Conservation (phyloP, 2,329 filamentous ascomycete species). For the Fusarium buharicum region DNA sequence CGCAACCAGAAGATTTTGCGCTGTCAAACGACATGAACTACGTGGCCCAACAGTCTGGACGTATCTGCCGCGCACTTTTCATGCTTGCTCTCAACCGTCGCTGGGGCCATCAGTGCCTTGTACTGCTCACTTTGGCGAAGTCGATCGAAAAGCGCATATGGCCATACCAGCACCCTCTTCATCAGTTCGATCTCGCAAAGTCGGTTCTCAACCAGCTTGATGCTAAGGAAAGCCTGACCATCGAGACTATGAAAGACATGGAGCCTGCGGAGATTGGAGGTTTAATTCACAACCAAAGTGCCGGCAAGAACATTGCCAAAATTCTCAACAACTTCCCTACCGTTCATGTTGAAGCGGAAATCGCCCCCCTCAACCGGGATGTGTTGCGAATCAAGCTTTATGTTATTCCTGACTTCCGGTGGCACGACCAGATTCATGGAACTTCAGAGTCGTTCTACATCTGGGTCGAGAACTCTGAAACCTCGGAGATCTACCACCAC, state of each 20-base stretch:
- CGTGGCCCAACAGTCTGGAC: slow-evolving; percentile 92
- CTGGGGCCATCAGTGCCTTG: slow-evolving; percentile 95
- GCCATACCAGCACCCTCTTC: slow-evolving; percentile 93
- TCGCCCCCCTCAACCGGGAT: slow-evolving; percentile 93
- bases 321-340: slow-evolving; percentile 93
- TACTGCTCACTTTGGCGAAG: slow-evolving; percentile 91
- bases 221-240: slow-evolving; percentile 77
- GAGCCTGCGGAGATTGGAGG: slow-evolving; percentile 88
- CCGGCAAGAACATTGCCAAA: slow-evolving; percentile 83
- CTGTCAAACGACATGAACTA: slow-evolving; percentile 92
- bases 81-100: slow-evolving; percentile 96
- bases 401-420: slow-evolving; percentile 88
- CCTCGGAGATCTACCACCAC: slow-evolving; percentile 96
- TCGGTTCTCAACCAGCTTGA: slow-evolving; percentile 87
- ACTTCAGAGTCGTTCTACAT: slow-evolving; percentile 97
- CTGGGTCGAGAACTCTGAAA: slow-evolving; percentile 99
- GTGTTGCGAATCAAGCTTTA: slow-evolving; percentile 90
- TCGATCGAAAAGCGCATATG: slow-evolving; percentile 97
- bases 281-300: slow-evolving; percentile 88
- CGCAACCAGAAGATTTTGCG: slow-evolving; percentile 91
- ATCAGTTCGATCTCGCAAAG: slow-evolving; percentile 91
- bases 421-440: slow-evolving; percentile 94
- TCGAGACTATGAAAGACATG: slow-evolving; percentile 93
- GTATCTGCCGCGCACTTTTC: slow-evolving; percentile 94
- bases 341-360: slow-evolving; percentile 88